Evolutionary conservation across 176 grass and related monocot species (phyloP).

Genomic region (Carex parvula): DNA sequence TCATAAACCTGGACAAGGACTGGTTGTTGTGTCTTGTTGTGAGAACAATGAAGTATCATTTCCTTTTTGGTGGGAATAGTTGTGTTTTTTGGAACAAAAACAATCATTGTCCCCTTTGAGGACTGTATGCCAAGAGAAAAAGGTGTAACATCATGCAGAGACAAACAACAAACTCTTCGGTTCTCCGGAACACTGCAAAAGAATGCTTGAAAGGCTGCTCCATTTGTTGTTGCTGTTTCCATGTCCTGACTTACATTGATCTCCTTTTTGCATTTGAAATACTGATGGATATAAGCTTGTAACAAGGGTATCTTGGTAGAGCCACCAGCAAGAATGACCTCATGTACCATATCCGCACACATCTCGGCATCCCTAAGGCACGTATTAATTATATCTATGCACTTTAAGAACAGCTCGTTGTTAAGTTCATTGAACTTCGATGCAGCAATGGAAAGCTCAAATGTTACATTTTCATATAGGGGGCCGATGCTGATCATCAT

Average conservation of each 20-base stretch:
- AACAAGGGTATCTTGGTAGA: constrained; percentile 1
- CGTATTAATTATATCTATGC: constrained; percentile 26
- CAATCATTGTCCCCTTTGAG: not conserved
- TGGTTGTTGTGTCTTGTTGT: not conserved
- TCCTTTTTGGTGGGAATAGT: not conserved
- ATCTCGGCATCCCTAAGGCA: constrained; percentile 37
- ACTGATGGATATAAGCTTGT: not conserved
- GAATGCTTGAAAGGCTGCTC: not conserved
- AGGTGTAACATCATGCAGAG: not conserved
- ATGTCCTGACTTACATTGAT: not conserved
- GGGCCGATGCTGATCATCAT: constrained; percentile 10
- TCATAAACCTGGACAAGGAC: not conserved
- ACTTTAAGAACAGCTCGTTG: constrained; percentile 27
- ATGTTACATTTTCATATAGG: constrained; percentile 8
- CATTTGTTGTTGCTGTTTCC: not conserved
- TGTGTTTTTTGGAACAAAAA: not conserved
- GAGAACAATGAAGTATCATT: too few relatives aligned
- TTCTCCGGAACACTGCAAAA: not conserved
- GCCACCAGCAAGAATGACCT: constrained; percentile 30
- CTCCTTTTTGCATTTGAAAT: not conserved
- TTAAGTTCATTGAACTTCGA: constrained; percentile 33
- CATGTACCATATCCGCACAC: not conserved
- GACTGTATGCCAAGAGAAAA: not conserved
- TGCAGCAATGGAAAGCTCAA: constrained; percentile 9
- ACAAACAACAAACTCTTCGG: not conserved